phyloP scores from a whole-genome alignment of 2,329 filamentous ascomycete species.

The Macrophomina pseudophaseolina region DNA sequence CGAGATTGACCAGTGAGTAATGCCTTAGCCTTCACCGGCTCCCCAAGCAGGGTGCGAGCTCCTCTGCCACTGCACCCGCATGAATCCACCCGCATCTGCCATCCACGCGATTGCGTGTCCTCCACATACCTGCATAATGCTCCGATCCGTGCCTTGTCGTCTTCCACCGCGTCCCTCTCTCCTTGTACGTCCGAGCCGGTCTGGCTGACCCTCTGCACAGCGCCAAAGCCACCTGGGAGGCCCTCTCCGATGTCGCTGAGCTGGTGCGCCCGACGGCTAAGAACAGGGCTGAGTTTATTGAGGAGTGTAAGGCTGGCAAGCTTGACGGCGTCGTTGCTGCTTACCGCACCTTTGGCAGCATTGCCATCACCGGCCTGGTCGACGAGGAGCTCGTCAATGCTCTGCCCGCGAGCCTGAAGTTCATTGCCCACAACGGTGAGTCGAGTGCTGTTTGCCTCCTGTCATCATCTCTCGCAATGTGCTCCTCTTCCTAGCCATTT shows the following conservation, averaged over 20 bases:
- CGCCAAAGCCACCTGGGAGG: constrained; percentile 68
- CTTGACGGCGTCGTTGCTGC: constrained; percentile 69
- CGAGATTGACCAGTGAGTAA: constrained; percentile 65
- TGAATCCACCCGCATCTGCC: not conserved
- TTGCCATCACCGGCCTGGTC: constrained; percentile 68
- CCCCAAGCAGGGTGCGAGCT: not conserved
- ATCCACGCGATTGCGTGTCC: not conserved
- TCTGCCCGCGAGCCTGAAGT: constrained; percentile 45
- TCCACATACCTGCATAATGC: constrained; percentile 1
- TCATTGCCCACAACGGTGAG: constrained; percentile 53
- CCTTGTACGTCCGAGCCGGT: not conserved
- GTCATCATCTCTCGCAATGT: not conserved
- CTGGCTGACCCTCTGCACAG: constrained; percentile 46
- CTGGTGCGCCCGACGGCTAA: constrained; percentile 66
- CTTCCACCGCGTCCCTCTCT: not conserved
- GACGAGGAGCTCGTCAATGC: constrained; percentile 71
- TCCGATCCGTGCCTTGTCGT: constrained; percentile 1
- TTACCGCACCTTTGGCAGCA: constrained; percentile 74
- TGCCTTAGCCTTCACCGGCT: constrained; percentile 3
- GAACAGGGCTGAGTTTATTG: constrained; percentile 69
- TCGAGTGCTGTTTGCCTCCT: constrained; percentile 30
- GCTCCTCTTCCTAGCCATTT: too few relatives aligned
- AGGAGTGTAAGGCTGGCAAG: constrained; percentile 68
- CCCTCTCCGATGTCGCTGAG: constrained; percentile 67
- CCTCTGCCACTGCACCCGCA: not conserved